Evolutionary conservation across 441 rosid genomes (phyloP), one percentile per base, ranked within the genome.

Genomic region (Erodium moschatum): DNA sequence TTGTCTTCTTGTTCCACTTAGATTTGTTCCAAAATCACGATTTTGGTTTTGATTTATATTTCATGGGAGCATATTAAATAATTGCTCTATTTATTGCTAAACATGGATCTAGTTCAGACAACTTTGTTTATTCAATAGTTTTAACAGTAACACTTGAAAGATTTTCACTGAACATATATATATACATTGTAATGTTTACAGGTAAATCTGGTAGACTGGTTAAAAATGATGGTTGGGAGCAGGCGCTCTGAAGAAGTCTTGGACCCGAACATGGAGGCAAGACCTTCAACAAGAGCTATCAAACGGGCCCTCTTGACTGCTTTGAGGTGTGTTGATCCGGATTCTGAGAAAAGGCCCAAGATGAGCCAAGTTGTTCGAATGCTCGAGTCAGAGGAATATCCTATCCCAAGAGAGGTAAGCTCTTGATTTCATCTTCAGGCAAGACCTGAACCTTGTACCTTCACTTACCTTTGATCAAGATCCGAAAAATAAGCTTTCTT

Each of bases 151-250:
- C 27, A 24, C 27, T 67, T 70, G 65, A 8, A 12, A 11, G 29
- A 42, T 64, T 63, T 64, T 70, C 56, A 65, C 69, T 66, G 24
- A 68, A 27, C 52, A 66, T 73, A 54, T 64, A 50, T 64, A 50
- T 2, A 24, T 2, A 24, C 27, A 24, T 11, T 16, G 33, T 64
- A 48, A 2, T 71, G 63, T 5, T 73, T 69, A 69, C 82, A 94
- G 99, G 96, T 94, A 73, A 94, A 94, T 83, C 78, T 94, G 38
- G 97, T 94, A 11, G 97, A 94, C 75, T 94, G 97, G 99, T 82
- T 91, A 72, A 94, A 94, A 77, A 87, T 88, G 93, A 91, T 94
- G 97, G 97, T 91, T 3, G 96, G 96, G 63, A 75, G 69, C 74
- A 79, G 94, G 81, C 85, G 87, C 35, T 70, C 96, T 1, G 97